Evolutionary conservation across 2,329 filamentous ascomycete species (phyloP).

Genomic region (Hymenoscyphus occultus): DNA sequence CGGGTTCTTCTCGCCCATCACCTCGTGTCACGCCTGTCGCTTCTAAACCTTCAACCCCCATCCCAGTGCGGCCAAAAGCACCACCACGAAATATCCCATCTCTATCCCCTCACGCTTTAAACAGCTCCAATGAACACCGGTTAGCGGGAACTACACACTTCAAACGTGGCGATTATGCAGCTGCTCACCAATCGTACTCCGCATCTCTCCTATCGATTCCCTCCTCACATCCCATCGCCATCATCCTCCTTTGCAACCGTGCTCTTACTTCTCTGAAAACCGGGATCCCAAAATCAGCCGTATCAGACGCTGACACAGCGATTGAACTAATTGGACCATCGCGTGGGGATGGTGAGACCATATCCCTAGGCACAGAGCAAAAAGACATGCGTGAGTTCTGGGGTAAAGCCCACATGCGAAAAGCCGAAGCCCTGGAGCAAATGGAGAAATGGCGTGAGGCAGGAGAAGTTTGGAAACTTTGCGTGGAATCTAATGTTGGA

Average conservation of each 20-base stretch:
- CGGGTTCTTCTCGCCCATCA: constrained; percentile 34
- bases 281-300: constrained; percentile 83
- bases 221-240: constrained; percentile 73
- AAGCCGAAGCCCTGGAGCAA: constrained; percentile 92
- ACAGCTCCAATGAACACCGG: constrained; percentile 74
- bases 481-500: constrained; percentile 83
- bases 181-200: constrained; percentile 80
- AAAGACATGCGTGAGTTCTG: constrained; percentile 93
- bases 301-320: constrained; percentile 79
- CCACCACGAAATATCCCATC: constrained; percentile 54
- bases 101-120: constrained; percentile 66
- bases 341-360: constrained; percentile 75
- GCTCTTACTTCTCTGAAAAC: constrained; percentile 88
- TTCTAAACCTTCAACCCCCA: constrained; percentile 44
- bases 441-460: constrained; percentile 94
- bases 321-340: constrained; percentile 75
- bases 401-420: constrained; percentile 88
- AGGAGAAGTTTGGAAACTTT: constrained; percentile 72
- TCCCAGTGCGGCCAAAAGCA: constrained; percentile 45
- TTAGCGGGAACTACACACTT: constrained; percentile 82
- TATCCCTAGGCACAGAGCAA: constrained; percentile 62
- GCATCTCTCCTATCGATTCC: constrained; percentile 74
- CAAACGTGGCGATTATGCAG: constrained; percentile 88
- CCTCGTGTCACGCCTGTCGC: constrained; percentile 41
- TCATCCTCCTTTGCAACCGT: constrained; percentile 88